Conservation (phyloP, 2,329 filamentous ascomycete species). For the Penicillium sp. region DNA sequence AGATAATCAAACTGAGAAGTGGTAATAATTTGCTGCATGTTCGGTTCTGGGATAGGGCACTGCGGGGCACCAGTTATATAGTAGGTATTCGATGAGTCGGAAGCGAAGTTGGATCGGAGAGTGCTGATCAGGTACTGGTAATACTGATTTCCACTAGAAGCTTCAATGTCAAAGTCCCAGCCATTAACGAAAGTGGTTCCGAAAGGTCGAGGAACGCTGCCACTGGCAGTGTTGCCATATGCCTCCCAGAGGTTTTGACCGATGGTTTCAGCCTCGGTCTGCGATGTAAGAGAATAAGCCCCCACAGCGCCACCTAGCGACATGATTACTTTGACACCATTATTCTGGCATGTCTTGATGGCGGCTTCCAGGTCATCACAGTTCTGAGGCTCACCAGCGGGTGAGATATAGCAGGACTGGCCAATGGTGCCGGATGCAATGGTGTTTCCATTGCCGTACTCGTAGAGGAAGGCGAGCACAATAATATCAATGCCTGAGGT, state of each 20-base stretch:
- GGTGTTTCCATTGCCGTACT: slow-evolving; percentile 40
- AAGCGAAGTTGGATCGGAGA: slow-evolving; percentile 39
- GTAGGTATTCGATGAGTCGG: slow-evolving; percentile 41
- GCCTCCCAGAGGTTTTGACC: slow-evolving; percentile 49
- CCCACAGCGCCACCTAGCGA: slow-evolving; percentile 50
- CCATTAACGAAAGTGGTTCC: slow-evolving; percentile 50
- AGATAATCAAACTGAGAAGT: slow-evolving; percentile 49
- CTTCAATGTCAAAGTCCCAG: slow-evolving; percentile 58
- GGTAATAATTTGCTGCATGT: slow-evolving; percentile 46
- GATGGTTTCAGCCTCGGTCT: slow-evolving; percentile 46
- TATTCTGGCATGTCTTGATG: slow-evolving; percentile 50
- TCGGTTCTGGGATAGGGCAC: slow-evolving; percentile 51
- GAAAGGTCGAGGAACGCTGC: slow-evolving; percentile 39
- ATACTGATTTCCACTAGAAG: slow-evolving; percentile 38
- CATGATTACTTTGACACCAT: slow-evolving; percentile 52
- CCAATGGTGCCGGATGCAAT: slow-evolving; percentile 48
- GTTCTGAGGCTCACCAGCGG: slow-evolving; percentile 17
- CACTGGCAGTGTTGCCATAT: slow-evolving; percentile 48
- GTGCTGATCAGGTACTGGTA: slow-evolving; percentile 33
- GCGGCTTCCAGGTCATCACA: slow-evolving; percentile 47
- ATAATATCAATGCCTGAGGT: slow-evolving; percentile 49
- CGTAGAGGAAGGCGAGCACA: slow-evolving; percentile 50
- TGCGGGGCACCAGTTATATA: slow-evolving; percentile 56
- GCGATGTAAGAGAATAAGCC: slow-evolving; percentile 38
- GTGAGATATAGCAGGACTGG: slow-evolving; percentile 42